These are phyloP conservation scores for Candida sojae DNA, from an alignment of 1,139 yeast species.

Conservation along the genomic window DNA sequence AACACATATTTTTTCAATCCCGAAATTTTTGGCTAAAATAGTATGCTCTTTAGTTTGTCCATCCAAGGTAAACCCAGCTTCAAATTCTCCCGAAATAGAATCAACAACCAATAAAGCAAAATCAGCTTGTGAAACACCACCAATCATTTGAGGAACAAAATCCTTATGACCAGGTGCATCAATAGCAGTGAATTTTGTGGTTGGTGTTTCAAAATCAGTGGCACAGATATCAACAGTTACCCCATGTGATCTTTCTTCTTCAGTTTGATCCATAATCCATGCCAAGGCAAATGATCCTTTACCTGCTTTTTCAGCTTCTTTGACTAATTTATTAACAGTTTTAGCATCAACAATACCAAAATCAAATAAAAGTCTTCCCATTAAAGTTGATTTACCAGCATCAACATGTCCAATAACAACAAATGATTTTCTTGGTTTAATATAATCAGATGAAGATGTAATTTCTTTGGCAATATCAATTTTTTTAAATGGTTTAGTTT, in stretches of 20 bases:
- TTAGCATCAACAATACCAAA: slow-evolving; percentile 78
- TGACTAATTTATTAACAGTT: slow-evolving; percentile 72
- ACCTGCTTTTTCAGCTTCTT: slow-evolving; percentile 81
- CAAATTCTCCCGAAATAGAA: slow-evolving; percentile 81
- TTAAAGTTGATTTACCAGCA: slow-evolving; percentile 94
- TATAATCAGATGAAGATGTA: slow-evolving; percentile 28
- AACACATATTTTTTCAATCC: slow-evolving; percentile 72
- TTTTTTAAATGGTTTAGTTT: slow-evolving; percentile 44
- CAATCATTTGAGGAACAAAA: slow-evolving; percentile 56
- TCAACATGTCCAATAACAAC: slow-evolving; percentile 97
- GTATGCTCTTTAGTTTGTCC: slow-evolving; percentile 98
- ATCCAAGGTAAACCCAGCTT: slow-evolving; percentile 79
- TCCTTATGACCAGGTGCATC: slow-evolving; percentile 82
- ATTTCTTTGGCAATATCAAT: slow-evolving; percentile 45
- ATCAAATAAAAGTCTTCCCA: slow-evolving; percentile 87
- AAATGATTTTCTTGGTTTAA: slow-evolving; percentile 70
- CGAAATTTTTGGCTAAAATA: slow-evolving; percentile 76
- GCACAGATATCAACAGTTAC: slow-evolving; percentile 94
- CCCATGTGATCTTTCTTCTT: slow-evolving; percentile 86
- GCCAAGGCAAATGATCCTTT: slow-evolving; percentile 94
- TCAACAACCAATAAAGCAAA: slow-evolving; percentile 76
- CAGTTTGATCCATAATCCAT: slow-evolving; percentile 96
- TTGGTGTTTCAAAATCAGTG: slow-evolving; percentile 71
- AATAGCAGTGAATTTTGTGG: slow-evolving; percentile 74
- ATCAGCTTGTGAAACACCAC: slow-evolving; percentile 60